Evolutionary conservation across 805 yeast species (phyloP).

Genomic region (Teunomyces cretensis): DNA sequence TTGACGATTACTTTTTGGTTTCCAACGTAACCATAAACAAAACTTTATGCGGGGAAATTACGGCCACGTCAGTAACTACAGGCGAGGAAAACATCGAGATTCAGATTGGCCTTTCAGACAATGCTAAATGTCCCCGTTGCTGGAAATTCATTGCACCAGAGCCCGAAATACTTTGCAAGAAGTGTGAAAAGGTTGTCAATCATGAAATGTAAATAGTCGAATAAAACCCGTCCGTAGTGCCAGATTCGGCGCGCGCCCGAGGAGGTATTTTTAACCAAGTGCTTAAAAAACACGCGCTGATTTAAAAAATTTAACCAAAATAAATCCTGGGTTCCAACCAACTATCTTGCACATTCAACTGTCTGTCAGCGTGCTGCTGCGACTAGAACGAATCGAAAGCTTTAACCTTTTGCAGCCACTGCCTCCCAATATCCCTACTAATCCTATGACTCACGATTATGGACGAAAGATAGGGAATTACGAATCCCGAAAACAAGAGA

Average conservation of each 20-base stretch:
- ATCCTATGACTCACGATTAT: neutral
- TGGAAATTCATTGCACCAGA: constrained; percentile 71
- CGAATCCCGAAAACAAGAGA: constrained; percentile 14
- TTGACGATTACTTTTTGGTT: constrained; percentile 56
- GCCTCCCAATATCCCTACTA: neutral
- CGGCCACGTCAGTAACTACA: neutral
- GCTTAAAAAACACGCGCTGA: neutral
- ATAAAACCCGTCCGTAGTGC: neutral
- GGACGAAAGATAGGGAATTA: constrained; percentile 18
- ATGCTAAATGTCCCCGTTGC: constrained; percentile 85
- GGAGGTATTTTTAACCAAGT: neutral
- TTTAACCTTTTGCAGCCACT: neutral
- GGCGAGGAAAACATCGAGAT: constrained; percentile 26
- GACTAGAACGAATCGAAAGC: neutral
- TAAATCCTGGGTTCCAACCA: constrained; percentile 1
- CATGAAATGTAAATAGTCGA: constrained; percentile 16
- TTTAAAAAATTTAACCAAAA: neutral
- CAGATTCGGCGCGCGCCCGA: neutral
- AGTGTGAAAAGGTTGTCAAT: constrained; percentile 56
- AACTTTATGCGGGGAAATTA: neutral
- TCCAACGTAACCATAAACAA: constrained; percentile 51
- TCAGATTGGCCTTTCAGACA: constrained; percentile 44
- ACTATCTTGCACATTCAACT: neutral
- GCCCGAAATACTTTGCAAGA: constrained; percentile 57
- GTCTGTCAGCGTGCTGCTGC: neutral